Evolutionary conservation across 192 early-diverging fungal genomes (phyloP), one percentile per base, ranked within the genome.

Genomic region (Linnemannia exigua): DNA sequence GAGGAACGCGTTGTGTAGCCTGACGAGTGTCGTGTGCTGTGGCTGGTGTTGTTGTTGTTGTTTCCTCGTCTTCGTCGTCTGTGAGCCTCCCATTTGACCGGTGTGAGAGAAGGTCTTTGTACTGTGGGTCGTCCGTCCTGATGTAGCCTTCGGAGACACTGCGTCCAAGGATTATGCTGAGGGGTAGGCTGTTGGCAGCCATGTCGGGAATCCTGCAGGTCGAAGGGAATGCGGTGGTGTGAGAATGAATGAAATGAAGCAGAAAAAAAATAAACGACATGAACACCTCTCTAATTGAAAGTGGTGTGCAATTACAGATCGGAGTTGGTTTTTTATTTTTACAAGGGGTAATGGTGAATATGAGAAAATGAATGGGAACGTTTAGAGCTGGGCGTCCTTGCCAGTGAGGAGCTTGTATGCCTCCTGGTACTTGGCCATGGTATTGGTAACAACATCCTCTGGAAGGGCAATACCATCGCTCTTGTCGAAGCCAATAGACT

Each of bases 371-470:
- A 44, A 3, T 3, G 52, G 8, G 37, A 20, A 41, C 25, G 54
- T 46, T 79, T 91, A 90, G 19, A 96, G 89, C 47, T 91, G 83
- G 11, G 94, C 90, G 35, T 92, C 91, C 77, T 92, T 91, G 63
- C 92, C 94, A 25, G 95, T 98, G 61, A 99, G 89, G 79, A 97
- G 92, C 82, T 92, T 93, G 82, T 94, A 98, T 17, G 94, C 97
- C 77, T 98, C 95, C 41, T 95, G 90, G 89, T 99, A 99, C 89
- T 98, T 99, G 66, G 90, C 90, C 75, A 97, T 87, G 2, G 97
- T 99, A 79, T 98, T 96, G 75, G 90, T 81, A 35, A 97, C 90
- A 14, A 99, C 95, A 33, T 95, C 90, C 8, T 91, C 89, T 17
- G 98, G 98, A 76, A 99, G 86, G 28, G 93, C 92, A 74, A 99